These are phyloP conservation scores for Talaromyces marneffei DNA, from an alignment of 2,329 filamentous ascomycete genomes.

Conservation along the genomic window DNA sequence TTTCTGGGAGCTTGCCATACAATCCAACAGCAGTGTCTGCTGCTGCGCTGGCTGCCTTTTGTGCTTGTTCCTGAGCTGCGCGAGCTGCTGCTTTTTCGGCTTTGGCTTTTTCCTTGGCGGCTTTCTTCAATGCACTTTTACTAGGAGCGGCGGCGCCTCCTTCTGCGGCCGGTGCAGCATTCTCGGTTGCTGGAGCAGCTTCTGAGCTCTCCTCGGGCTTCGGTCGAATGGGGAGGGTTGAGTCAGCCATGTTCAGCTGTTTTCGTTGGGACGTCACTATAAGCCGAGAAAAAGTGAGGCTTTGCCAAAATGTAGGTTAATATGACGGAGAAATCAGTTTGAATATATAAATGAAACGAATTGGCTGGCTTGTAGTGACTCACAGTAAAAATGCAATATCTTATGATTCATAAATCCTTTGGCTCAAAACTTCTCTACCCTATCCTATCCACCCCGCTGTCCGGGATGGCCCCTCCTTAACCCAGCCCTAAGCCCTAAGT, in stretches of 20 bases:
- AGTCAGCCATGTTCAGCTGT: constrained; percentile 29
- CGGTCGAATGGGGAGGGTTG: constrained; percentile 35
- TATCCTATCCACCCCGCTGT: constrained; percentile 8
- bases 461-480: constrained; percentile 11
- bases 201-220: constrained; percentile 32
- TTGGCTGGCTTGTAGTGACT: neutral
- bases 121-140: constrained; percentile 81
- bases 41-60: constrained; percentile 59
- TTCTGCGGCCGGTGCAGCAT: constrained; percentile 25
- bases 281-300: neutral
- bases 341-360: neutral
- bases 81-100: constrained; percentile 66
- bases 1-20: constrained; percentile 66
- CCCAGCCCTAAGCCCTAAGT: constrained; percentile 17
- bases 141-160: constrained; percentile 49
- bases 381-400: neutral
- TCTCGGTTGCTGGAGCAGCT: constrained; percentile 17
- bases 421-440: constrained; percentile 14
- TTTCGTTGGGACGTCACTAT: neutral
- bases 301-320: neutral
- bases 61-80: constrained; percentile 68
- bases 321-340: neutral
- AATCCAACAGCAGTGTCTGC: constrained; percentile 60
- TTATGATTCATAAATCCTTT: constrained; percentile 7
- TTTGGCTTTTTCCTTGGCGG: constrained; percentile 84